phyloP scores from a whole-genome alignment of 1,139 yeast genomes.

The Hemisphaericaspora xylofermentans region DNA sequence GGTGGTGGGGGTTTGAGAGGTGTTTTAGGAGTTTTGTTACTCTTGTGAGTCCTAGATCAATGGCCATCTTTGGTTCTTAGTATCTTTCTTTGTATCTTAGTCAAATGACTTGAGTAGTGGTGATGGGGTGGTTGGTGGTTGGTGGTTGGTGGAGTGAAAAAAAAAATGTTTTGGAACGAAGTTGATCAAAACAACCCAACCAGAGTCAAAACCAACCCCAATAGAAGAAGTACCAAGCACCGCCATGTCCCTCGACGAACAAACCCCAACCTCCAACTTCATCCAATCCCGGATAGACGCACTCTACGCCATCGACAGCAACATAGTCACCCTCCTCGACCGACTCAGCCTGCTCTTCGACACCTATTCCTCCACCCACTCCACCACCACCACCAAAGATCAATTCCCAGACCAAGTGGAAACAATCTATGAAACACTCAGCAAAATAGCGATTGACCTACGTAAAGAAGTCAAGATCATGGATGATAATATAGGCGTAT shows the following conservation, averaged over 20 bases:
- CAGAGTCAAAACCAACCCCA: constrained; percentile 1
- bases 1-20: constrained; percentile 71
- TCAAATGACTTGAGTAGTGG: not conserved
- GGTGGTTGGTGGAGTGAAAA: not conserved
- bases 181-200: not conserved
- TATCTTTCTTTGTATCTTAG: too few species aligned
- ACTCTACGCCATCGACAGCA: constrained; percentile 42
- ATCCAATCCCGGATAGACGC: constrained; percentile 48
- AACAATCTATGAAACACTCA: constrained; percentile 31
- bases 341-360: constrained; percentile 40
- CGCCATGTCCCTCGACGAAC: constrained; percentile 13
- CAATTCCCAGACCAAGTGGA: constrained; percentile 31
- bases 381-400: constrained; percentile 20
- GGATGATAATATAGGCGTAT: constrained; percentile 57
- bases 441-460: constrained; percentile 46
- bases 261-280: constrained; percentile 28
- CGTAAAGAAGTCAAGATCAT: constrained; percentile 57
- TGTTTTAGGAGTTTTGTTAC: constrained; percentile 52
- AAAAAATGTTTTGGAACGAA: not conserved
- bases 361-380: constrained; percentile 33
- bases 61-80: constrained; percentile 40
- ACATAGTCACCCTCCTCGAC: constrained; percentile 45
- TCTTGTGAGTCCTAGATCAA: constrained; percentile 64
- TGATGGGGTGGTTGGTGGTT: not conserved
- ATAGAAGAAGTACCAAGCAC: not conserved